phyloP scores from a whole-genome alignment of 805 yeast species.

The Wickerhamiella azymoides region DNA sequence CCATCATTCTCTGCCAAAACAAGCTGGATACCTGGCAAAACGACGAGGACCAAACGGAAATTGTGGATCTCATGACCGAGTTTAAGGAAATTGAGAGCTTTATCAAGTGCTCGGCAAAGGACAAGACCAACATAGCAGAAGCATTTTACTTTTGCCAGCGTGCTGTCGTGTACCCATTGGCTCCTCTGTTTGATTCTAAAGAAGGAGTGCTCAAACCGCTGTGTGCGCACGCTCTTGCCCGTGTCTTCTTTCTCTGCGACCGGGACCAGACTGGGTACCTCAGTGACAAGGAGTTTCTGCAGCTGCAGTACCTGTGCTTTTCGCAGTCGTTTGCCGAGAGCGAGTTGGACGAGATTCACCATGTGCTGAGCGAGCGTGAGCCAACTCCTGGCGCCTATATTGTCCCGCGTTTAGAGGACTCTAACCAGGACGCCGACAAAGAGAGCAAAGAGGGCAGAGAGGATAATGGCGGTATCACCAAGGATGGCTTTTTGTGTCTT shows the following conservation, averaged over 20 bases:
- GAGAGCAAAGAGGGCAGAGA: too few relatives aligned
- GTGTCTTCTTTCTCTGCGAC: constrained; percentile 76
- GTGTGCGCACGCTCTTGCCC: constrained; percentile 57
- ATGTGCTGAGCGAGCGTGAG: constrained; percentile 24
- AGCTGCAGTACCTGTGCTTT: constrained; percentile 65
- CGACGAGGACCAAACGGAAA: constrained; percentile 47
- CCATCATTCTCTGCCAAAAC: constrained; percentile 83
- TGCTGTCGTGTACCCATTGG: constrained; percentile 82
- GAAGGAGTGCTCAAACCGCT: constrained; percentile 68
- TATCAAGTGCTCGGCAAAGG: constrained; percentile 73
- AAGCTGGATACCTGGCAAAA: constrained; percentile 38
- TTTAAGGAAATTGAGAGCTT: constrained; percentile 92
- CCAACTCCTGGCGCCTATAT: constrained; percentile 16
- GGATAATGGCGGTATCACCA: constrained; percentile 42
- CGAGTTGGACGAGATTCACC: constrained; percentile 29
- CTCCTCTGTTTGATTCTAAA: constrained; percentile 88
- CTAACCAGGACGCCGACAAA: too few relatives aligned
- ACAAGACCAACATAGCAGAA: constrained; percentile 74
- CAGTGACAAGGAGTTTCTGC: constrained; percentile 53
- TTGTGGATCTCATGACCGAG: constrained; percentile 72
- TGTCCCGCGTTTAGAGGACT: too few relatives aligned
- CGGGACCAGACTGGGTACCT: constrained; percentile 80
- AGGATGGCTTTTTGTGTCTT: constrained; percentile 60
- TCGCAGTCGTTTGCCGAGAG: constrained; percentile 35
- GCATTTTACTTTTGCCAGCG: constrained; percentile 87